A percentile compares a stretch with the other conserved stretches of the same genome.
phyloP scores from a whole-genome alignment of 2,329 filamentous ascomycete species.

The Didymella segeticola region DNA sequence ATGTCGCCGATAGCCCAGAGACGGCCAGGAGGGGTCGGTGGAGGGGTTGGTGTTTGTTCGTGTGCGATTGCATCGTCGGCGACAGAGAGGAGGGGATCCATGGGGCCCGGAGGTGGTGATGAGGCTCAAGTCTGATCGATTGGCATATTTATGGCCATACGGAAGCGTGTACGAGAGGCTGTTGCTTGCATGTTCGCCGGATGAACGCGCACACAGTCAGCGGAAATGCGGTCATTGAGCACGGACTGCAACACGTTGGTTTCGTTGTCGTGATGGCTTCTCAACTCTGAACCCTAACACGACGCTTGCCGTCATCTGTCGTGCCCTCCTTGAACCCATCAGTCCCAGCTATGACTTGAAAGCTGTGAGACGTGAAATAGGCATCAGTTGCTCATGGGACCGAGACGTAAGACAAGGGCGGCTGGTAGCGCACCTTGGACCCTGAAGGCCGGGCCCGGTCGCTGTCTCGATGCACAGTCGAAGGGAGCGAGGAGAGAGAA shows the following conservation, averaged over 20 bases:
- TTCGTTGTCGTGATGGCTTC: background rate
- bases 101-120: background rate
- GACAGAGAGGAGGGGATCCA: slow-evolving; percentile 35
- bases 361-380: too few relatives aligned
- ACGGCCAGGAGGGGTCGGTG: slow-evolving; percentile 24
- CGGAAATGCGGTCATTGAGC: slow-evolving; percentile 17
- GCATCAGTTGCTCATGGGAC: too few relatives aligned
- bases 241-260: slow-evolving; percentile 18
- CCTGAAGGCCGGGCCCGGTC: too few relatives aligned
- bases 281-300: background rate
- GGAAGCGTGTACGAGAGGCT: background rate
- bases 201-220: slow-evolving; percentile 6
- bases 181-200: slow-evolving; percentile 1
- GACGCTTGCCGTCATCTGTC: background rate
- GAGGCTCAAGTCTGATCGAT: background rate
- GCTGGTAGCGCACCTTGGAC: background rate
- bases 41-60: slow-evolving; percentile 5
- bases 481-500: too few relatives aligned
- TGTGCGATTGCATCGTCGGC: slow-evolving; percentile 20
- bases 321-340: too few relatives aligned
- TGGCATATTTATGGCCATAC: background rate
- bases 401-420: too few relatives aligned
- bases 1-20: slow-evolving; percentile 57
- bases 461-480: too few relatives aligned
- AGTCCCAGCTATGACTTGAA: too few relatives aligned